Conservation (phyloP, 2,329 filamentous ascomycete species). For the Pseudocercospora ulei region DNA sequence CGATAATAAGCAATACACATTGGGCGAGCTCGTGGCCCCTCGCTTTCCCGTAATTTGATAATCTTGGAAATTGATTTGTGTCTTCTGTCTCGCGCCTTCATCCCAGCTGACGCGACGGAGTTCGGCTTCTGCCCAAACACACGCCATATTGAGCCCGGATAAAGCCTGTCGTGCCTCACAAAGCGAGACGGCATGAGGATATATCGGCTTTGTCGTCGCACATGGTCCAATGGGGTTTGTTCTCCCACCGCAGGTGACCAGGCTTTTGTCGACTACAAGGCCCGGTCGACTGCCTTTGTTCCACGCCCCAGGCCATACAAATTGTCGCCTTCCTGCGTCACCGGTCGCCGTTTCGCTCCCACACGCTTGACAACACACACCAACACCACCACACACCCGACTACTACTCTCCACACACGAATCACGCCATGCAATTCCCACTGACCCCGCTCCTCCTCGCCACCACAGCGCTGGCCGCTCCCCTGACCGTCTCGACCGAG, state of each 20-base stretch:
- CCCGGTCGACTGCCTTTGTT: neutral
- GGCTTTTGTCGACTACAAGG: neutral
- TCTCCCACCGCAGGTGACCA: neutral
- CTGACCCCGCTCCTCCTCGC: constrained; percentile 13
- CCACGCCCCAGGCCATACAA: neutral
- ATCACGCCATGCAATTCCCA: constrained; percentile 10
- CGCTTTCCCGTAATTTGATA: constrained; percentile 7
- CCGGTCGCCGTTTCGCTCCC: neutral
- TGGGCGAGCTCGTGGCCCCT: constrained; percentile 6
- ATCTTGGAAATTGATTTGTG: constrained; percentile 3
- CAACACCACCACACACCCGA: neutral
- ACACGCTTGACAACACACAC: neutral
- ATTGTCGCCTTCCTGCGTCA: neutral
- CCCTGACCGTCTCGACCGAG: constrained; percentile 5
- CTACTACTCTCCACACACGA: neutral
- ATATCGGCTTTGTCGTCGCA: too few relatives aligned
- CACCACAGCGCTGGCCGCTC: constrained; percentile 19
- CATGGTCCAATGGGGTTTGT: neutral
- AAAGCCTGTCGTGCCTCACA: too few relatives aligned
- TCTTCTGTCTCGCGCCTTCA: constrained; percentile 2
- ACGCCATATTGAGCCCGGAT: too few relatives aligned
- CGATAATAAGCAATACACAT: constrained; percentile 3
- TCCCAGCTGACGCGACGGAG: too few relatives aligned
- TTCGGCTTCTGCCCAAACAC: too few relatives aligned
- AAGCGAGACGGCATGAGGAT: too few relatives aligned